Evolutionary conservation across 192 early-diverging fungal genomes (phyloP).

Genomic region (Entomortierella lignicola): DNA sequence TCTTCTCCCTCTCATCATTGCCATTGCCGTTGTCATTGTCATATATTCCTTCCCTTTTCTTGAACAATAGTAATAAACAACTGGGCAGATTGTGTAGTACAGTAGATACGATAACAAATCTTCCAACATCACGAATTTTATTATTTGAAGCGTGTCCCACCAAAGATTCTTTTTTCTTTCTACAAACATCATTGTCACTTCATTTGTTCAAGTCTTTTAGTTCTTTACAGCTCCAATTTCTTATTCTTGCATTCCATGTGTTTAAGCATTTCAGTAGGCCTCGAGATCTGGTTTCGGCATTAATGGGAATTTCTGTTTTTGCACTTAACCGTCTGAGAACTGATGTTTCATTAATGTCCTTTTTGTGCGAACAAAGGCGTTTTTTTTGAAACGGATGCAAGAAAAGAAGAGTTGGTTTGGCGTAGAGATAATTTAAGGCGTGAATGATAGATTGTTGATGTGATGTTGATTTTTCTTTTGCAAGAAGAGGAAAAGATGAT

Average conservation of each 20-base stretch:
- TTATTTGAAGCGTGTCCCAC: too few relatives aligned
- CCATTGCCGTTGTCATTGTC: neutral
- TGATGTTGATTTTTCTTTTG: neutral
- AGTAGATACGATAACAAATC: neutral
- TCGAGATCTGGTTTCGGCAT: slow-evolving; percentile 4
- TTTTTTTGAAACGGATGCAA: neutral
- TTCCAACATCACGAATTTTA: too few relatives aligned
- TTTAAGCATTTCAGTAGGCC: too few relatives aligned
- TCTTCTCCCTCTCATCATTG: neutral
- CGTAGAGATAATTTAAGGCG: neutral
- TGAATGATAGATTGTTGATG: neutral
- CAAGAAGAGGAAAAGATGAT: slow-evolving; percentile 32
- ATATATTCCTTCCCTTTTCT: too few relatives aligned
- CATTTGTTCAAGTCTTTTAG: too few relatives aligned
- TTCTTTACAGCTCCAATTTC: too few relatives aligned
- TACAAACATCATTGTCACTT: too few relatives aligned
- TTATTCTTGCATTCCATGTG: neutral
- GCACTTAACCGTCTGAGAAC: slow-evolving; percentile 1
- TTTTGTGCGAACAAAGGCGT: neutral
- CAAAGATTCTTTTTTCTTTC: too few relatives aligned
- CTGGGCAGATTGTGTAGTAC: neutral
- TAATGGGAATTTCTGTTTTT: neutral
- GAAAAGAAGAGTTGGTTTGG: neutral
- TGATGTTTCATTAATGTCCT: neutral
- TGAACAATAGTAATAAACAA: too few relatives aligned